Base-by-base conservation (phyloP, 164 flowering plant genomes). In the Dillenia suffruticosa region DNA sequence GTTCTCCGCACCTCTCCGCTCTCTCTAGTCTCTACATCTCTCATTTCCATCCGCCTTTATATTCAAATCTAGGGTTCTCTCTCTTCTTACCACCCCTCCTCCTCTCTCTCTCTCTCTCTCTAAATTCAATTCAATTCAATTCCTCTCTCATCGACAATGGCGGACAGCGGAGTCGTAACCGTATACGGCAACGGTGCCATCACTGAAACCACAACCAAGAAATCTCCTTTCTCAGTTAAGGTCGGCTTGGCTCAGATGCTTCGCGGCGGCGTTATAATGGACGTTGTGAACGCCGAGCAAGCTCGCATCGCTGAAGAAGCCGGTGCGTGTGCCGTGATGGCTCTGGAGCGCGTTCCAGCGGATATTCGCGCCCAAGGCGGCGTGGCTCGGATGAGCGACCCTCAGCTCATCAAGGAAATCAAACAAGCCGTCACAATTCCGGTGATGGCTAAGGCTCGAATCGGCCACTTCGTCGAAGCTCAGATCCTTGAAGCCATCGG, bases 231-330 rank as follows among this genome's bases (percentile, higher is more conserved):
- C 79, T 86, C 92, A 59, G 85, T 84, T 61, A 84, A 84, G 67
- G 87, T 82, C 8, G 89, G 92, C 54, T 75, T 86, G 1, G 87
- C 92, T 51, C 92, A 86, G 74, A 86, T 84, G 88, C 91, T 84
- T 72, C 84, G 91, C 1, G 92, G 91, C 68, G 87, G 87, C 46
- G 87, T 84, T 7, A 82, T 84, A 52, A 82, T 86, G 89, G 92
- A 86, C 75, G 92, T 86, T 65, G 89, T 84, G 58, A 86, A 58
- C 63, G 65, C 89, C 52, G 87, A 80, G 55, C 89, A 86, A 56
- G 92, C 87, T 46, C 85, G 89, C 22, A 60, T 86, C 57, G 89
- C 92, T 17, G 87, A 86, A 57, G 92, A 84, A 61, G 92, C 92
- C 14, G 92, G 92, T 0, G 92, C 89, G 3, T 60, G 54, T 7